Conservation (phyloP, 495 filamentous ascomycete species). For the Cenococcum geophilum region DNA sequence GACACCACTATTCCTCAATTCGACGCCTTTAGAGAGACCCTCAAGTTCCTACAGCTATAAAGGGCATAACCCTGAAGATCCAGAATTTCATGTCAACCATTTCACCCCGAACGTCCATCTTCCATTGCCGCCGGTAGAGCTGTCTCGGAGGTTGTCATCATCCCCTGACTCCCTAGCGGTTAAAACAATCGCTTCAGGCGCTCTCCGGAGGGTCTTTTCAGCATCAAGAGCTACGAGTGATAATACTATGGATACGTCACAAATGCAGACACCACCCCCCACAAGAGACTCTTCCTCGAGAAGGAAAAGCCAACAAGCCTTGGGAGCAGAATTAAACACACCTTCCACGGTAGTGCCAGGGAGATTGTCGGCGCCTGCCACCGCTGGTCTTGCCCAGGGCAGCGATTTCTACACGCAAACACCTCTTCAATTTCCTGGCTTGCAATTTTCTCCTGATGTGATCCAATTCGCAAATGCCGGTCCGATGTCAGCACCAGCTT, state of each 20-base stretch:
- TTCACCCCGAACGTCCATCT: slow-evolving; percentile 49
- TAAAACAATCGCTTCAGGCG: slow-evolving; percentile 24
- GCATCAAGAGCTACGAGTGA: slow-evolving; percentile 36
- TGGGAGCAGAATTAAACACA: slow-evolving; percentile 33
- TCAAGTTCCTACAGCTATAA: slow-evolving; percentile 28
- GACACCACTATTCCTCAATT: slow-evolving; percentile 27
- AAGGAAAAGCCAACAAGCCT: slow-evolving; percentile 35
- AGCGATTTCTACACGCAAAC: slow-evolving; percentile 26
- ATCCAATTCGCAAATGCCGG: slow-evolving; percentile 67
- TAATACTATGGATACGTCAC: slow-evolving; percentile 44
- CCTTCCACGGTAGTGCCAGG: slow-evolving; percentile 37
- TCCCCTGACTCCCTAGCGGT: slow-evolving; percentile 49
- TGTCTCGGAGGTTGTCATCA: slow-evolving; percentile 50
- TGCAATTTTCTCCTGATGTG: slow-evolving; percentile 58
- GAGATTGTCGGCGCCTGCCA: slow-evolving; percentile 44
- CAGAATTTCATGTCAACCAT: slow-evolving; percentile 50
- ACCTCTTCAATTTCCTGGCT: slow-evolving; percentile 45
- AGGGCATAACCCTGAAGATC: slow-evolving; percentile 27
- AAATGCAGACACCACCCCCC: slow-evolving; percentile 62
- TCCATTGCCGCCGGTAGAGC: slow-evolving; percentile 52
- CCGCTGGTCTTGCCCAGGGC: slow-evolving; percentile 41
- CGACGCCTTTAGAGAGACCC: slow-evolving; percentile 30
- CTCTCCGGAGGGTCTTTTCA: slow-evolving; percentile 27
- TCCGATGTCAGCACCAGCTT: slow-evolving; percentile 61
- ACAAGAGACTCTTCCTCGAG: slow-evolving; percentile 50